phyloP scores from a whole-genome alignment of 495 filamentous ascomycete genomes.

The Parathielavia hyrcaniae region DNA sequence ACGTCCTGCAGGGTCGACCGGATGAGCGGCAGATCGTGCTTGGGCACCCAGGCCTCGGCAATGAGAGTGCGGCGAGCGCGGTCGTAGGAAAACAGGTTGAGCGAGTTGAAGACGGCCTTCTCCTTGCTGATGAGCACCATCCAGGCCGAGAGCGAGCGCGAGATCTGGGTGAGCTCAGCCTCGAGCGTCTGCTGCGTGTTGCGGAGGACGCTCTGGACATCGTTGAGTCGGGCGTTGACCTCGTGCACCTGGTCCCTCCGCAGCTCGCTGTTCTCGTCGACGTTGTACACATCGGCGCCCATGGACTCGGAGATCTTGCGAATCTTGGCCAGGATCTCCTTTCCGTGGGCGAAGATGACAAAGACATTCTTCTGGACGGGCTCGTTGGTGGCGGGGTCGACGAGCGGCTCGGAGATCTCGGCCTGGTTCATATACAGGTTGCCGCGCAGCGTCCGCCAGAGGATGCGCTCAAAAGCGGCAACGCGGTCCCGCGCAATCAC shows the following conservation, averaged over 20 bases:
- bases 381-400: conserved; percentile 89
- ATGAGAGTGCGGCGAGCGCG: conserved; percentile 92
- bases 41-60: conserved; percentile 95
- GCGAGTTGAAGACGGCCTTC: conserved; percentile 93
- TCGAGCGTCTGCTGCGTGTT: conserved; percentile 97
- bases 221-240: conserved; percentile 84
- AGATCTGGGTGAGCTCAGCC: conserved; percentile 87
- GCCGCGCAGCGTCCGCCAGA: conserved; percentile 93
- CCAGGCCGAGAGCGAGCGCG: conserved; percentile 84
- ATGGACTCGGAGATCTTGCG: conserved; percentile 97
- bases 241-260: conserved; percentile 92
- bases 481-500: conserved; percentile 92
- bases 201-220: conserved; percentile 81
- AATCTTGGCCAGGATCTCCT: conserved; percentile 96
- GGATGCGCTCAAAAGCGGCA: conserved; percentile 89
- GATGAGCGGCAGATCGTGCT: conserved; percentile 81
- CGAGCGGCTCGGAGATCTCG: conserved; percentile 90
- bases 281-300: conserved; percentile 87
- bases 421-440: conserved; percentile 99
- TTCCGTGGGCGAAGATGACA: conserved; percentile 97
- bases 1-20: conserved; percentile 96
- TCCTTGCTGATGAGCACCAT: conserved; percentile 97
- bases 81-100: conserved; percentile 96
- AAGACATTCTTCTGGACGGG: conserved; percentile 94
- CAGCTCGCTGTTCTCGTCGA: conserved; percentile 94